These are phyloP conservation scores for Geotrichum bryndzae DNA, from an alignment of 1,139 yeast species.

Conservation along the genomic window DNA sequence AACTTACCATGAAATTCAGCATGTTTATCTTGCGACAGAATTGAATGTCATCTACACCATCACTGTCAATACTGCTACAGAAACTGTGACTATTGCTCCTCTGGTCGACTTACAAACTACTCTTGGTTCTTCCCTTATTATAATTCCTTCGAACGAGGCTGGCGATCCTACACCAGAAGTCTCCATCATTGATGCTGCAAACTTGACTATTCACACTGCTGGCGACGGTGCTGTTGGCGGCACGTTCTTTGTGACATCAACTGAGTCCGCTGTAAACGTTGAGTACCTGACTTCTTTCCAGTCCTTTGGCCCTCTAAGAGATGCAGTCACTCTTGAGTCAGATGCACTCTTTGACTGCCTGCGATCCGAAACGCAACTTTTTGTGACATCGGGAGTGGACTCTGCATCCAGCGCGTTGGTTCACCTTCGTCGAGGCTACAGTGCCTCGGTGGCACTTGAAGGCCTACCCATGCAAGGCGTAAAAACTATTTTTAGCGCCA, in stretches of 20 bases:
- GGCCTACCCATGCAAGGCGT: slow-evolving; percentile 7
- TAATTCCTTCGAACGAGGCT: not conserved
- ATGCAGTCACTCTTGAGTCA: slow-evolving; percentile 3
- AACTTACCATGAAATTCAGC: not conserved
- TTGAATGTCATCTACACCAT: slow-evolving; percentile 6
- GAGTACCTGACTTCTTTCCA: slow-evolving; percentile 8
- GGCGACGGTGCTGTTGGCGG: slow-evolving; percentile 14
- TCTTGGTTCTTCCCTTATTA: slow-evolving; percentile 5
- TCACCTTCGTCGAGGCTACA: slow-evolving; percentile 7
- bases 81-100: not conserved
- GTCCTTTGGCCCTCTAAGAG: slow-evolving; percentile 11
- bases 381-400: slow-evolving; percentile 9
- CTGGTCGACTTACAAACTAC: slow-evolving; percentile 4
- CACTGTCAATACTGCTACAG: not conserved
- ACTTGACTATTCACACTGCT: slow-evolving; percentile 10
- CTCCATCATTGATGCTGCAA: slow-evolving; percentile 3
- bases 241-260: slow-evolving; percentile 7
- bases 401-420: slow-evolving; percentile 8
- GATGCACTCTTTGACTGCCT: not conserved
- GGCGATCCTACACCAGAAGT: not conserved
- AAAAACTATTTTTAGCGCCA: slow-evolving; percentile 7
- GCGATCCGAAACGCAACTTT: not conserved
- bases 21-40: slow-evolving; percentile 3
- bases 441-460: slow-evolving; percentile 7
- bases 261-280: slow-evolving; percentile 6